Evolutionary conservation across 2,329 filamentous ascomycete species (phyloP), one percentile per base, ranked within the genome.

Genomic region (Plectosphaerella sp.): DNA sequence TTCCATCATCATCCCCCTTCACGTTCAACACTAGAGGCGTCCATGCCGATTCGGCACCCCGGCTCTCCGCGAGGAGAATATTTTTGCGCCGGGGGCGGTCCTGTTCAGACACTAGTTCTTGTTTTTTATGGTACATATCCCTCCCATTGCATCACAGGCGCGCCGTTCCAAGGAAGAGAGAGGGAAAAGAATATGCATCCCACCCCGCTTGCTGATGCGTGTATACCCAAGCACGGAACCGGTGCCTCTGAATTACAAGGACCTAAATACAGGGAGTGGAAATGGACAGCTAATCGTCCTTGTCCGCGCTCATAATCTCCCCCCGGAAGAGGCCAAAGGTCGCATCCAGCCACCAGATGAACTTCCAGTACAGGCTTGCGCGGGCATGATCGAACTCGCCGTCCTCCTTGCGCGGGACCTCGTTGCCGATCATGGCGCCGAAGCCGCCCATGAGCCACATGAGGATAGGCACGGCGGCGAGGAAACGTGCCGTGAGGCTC

Each of bases 301-400:
- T 83, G 56, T 83, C 80, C 10, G 73, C 72, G 59, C 69, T 76
- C 54, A 78, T 72, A 51, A 85, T 78, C 59, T 84, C 82, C 20
- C 80, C 76, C 42, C 76, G 75, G 63, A 86, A 86, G 39, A 85
- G 69, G 4, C 75, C 71, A 61, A 85, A 83, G 50, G 74, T 76
- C 16, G 72, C 70, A 61, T 86, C 83, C 22, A 87, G 70, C 72
- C 76, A 84, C 71, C 79, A 87, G 59, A 87, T 81, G 43, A 86
- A 62, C 66, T 81, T 82, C 84, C 84, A 87, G 70, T 87, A 87
- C 55, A 87, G 67, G 54, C 82, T 86, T 11, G 84, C 84, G 45
- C 72, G 72, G 42, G 82, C 81, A 75, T 85, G 88, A 67, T 97
- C 92, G 60, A 96, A 92, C 42, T 83, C 84, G 52, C 89, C 89